phyloP scores from a whole-genome alignment of 352 stramenopile genomes.

The Thalassiosira allenii region DNA sequence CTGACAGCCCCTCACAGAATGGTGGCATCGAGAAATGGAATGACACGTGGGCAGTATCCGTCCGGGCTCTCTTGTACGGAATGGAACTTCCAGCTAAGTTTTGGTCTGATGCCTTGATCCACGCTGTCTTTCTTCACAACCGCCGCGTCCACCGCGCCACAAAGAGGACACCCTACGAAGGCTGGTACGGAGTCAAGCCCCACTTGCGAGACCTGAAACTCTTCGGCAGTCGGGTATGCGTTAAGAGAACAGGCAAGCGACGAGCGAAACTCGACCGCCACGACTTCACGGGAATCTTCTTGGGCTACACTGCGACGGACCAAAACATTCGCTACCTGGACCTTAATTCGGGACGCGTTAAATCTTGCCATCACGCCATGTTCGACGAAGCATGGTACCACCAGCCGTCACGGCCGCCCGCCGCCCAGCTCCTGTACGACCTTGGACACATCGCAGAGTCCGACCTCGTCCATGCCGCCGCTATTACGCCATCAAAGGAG shows the following conservation, averaged over 20 bases:
- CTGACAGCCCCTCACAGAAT: constrained; percentile 36
- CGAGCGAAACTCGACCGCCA: constrained; percentile 33
- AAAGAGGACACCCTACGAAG: constrained; percentile 45
- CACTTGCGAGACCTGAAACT: constrained; percentile 29
- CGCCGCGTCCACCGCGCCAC: constrained; percentile 7
- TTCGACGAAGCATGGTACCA: constrained; percentile 58
- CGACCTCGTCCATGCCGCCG: neutral
- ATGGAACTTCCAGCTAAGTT: constrained; percentile 18
- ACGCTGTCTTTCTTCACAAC: constrained; percentile 38
- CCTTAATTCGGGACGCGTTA: constrained; percentile 9
- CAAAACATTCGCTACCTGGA: constrained; percentile 40
- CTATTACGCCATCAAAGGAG: neutral
- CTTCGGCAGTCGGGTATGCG: constrained; percentile 45
- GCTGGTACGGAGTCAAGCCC: constrained; percentile 13
- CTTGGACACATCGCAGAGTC: constrained; percentile 11
- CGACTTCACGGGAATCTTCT: constrained; percentile 59
- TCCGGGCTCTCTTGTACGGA: constrained; percentile 31
- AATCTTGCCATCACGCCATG: constrained; percentile 28
- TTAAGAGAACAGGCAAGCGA: constrained; percentile 22
- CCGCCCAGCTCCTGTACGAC: constrained; percentile 36
- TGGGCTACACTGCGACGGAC: constrained; percentile 51
- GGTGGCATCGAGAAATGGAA: constrained; percentile 23
- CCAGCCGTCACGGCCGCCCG: constrained; percentile 7
- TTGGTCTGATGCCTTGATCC: constrained; percentile 19
- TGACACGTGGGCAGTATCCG: constrained; percentile 22